A percentile compares a stretch with the other conserved stretches of the same genome.
Conservation (phyloP, 2,329 filamentous ascomycete genomes). For the Fusarium subglutinans region DNA sequence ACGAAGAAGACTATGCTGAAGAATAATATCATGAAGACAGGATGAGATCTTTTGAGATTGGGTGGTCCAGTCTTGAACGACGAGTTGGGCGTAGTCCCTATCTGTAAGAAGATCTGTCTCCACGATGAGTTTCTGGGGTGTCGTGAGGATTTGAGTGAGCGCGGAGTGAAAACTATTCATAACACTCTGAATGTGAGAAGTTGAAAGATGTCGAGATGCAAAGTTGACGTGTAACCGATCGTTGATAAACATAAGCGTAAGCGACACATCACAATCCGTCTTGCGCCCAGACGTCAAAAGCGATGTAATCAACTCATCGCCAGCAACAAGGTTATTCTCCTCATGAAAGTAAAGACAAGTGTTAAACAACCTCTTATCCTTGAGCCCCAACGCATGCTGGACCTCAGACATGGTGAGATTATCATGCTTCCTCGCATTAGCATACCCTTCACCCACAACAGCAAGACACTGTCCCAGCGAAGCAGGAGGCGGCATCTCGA, state of each 20-base stretch:
- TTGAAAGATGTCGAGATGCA: constrained; percentile 54
- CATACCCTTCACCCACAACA: constrained; percentile 44
- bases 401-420: constrained; percentile 57
- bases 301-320: background rate
- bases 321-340: constrained; percentile 35
- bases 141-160: constrained; percentile 56
- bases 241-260: constrained; percentile 55
- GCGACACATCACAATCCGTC: constrained; percentile 58
- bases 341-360: constrained; percentile 61
- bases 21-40: constrained; percentile 57
- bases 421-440: constrained; percentile 49
- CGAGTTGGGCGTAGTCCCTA: constrained; percentile 63
- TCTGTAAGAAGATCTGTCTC: constrained; percentile 64
- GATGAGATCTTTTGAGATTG: constrained; percentile 52
- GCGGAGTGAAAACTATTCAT: constrained; percentile 63
- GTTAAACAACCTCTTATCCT: constrained; percentile 58
- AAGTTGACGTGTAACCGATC: constrained; percentile 56
- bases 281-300: constrained; percentile 45
- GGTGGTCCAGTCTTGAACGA: constrained; percentile 59
- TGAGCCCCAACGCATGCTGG: constrained; percentile 56
- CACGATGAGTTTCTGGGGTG: constrained; percentile 53
- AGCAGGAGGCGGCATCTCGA: constrained; percentile 46
- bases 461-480: constrained; percentile 47
- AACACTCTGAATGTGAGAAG: constrained; percentile 57
- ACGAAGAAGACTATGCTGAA: constrained; percentile 50